These are phyloP conservation scores for Trypanosoma theileri DNA, from an alignment of 208 protist genomes.

Conservation along the genomic window DNA sequence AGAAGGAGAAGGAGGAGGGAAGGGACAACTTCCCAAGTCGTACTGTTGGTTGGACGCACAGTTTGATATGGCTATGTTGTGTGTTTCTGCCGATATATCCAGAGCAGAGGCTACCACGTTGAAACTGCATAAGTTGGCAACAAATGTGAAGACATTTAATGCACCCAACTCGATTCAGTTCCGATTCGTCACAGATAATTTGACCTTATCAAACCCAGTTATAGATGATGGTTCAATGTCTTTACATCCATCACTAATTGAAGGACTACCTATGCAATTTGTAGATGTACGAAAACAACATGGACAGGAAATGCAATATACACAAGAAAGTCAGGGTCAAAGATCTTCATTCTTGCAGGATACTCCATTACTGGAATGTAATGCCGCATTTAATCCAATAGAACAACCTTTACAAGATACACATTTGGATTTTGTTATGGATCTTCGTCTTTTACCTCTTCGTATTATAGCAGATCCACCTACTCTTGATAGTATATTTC, in stretches of 20 bases:
- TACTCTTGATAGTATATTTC: slow-evolving; percentile 49
- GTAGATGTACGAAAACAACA: not conserved
- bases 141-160: slow-evolving; percentile 57
- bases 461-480: slow-evolving; percentile 71
- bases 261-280: slow-evolving; percentile 31
- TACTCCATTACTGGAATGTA: slow-evolving; percentile 59
- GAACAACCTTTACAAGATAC: slow-evolving; percentile 68
- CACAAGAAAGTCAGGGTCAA: slow-evolving; percentile 15
- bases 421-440: slow-evolving; percentile 62
- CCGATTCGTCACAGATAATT: slow-evolving; percentile 58
- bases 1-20: slow-evolving; percentile 22
- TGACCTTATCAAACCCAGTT: slow-evolving; percentile 66
- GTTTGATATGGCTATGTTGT: slow-evolving; percentile 55
- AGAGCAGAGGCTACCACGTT: slow-evolving; percentile 45
- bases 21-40: slow-evolving; percentile 43
- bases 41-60: slow-evolving; percentile 70
- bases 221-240: slow-evolving; percentile 17
- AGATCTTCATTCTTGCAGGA: slow-evolving; percentile 12
- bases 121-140: slow-evolving; percentile 50
- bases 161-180: slow-evolving; percentile 50
- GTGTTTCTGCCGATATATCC: slow-evolving; percentile 54
- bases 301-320: not conserved
- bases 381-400: slow-evolving; percentile 57
- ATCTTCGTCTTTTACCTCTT: slow-evolving; percentile 68
- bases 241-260: slow-evolving; percentile 36